phyloP scores from a whole-genome alignment of 2,329 filamentous ascomycete genomes.

The Scedosporium minutisporum region DNA sequence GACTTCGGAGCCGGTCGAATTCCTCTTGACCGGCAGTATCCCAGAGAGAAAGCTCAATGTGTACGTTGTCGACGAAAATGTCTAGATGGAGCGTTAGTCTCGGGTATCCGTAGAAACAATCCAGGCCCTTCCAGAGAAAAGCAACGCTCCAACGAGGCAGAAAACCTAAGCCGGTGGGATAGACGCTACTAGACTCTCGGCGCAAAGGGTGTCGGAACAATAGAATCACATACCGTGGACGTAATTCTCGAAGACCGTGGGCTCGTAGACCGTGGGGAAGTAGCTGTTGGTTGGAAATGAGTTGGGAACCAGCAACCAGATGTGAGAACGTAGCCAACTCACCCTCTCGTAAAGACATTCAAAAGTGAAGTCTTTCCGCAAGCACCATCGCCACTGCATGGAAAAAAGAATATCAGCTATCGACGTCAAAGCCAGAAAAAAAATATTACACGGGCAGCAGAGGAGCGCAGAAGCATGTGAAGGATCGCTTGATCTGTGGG shows the following conservation, averaged over 20 bases:
- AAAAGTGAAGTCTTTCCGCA: slow-evolving; percentile 94
- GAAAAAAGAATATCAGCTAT: neutral
- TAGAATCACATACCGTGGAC: slow-evolving; percentile 64
- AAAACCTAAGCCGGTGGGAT: too few relatives aligned
- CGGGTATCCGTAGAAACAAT: neutral
- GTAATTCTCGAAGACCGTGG: slow-evolving; percentile 98
- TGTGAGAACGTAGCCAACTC: slow-evolving; percentile 23
- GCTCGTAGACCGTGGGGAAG: slow-evolving; percentile 97
- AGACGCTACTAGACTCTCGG: neutral
- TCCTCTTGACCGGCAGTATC: slow-evolving; percentile 98
- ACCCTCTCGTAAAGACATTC: slow-evolving; percentile 98
- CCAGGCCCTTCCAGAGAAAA: neutral
- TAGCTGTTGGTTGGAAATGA: slow-evolving; percentile 45
- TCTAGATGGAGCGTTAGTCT: slow-evolving; percentile 40
- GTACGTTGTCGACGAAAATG: slow-evolving; percentile 94
- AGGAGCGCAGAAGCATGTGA: neutral
- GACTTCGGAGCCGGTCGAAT: slow-evolving; percentile 89
- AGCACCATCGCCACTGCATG: slow-evolving; percentile 78
- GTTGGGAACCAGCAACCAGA: neutral
- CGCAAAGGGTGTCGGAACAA: neutral
- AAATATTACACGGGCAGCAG: neutral
- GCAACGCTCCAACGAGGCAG: slow-evolving; percentile 12
- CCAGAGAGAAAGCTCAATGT: slow-evolving; percentile 96
- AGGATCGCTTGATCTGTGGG: neutral
- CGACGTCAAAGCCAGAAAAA: neutral